Evolutionary conservation across 345 rosid species (phyloP).

Genomic region (Murraya paniculata): DNA sequence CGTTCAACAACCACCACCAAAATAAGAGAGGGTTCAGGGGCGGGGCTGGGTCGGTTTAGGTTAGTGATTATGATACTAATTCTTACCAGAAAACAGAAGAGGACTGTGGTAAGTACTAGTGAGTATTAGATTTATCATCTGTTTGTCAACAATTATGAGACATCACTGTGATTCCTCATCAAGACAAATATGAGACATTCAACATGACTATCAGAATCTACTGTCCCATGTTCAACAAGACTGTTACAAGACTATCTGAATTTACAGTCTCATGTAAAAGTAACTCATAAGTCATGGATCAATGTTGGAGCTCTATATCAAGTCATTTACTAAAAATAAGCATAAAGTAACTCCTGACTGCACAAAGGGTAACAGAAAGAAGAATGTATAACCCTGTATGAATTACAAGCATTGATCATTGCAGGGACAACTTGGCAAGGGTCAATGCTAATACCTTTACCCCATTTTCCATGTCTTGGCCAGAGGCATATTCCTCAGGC

Average conservation of each 20-base stretch:
- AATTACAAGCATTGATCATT: slow-evolving; percentile 18
- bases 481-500: slow-evolving; percentile 81
- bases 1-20: background rate
- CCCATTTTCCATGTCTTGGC: slow-evolving; percentile 69
- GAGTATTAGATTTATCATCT: background rate
- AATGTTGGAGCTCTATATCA: background rate
- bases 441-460: slow-evolving; percentile 75
- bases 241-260: background rate
- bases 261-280: background rate
- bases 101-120: no score
- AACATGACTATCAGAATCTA: no score
- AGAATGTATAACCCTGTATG: background rate
- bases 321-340: background rate
- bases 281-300: background rate
- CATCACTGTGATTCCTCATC: no score
- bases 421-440: slow-evolving; percentile 64
- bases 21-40: no score
- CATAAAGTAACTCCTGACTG: background rate
- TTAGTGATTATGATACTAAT: no score
- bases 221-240: background rate
- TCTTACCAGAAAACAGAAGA: no score
- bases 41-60: no score
- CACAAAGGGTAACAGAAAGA: background rate
- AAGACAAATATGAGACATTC: no score
- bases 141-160: background rate